Evolutionary conservation across 2,329 filamentous ascomycete species (phyloP).

Genomic region (Grosmannia clavigera): DNA sequence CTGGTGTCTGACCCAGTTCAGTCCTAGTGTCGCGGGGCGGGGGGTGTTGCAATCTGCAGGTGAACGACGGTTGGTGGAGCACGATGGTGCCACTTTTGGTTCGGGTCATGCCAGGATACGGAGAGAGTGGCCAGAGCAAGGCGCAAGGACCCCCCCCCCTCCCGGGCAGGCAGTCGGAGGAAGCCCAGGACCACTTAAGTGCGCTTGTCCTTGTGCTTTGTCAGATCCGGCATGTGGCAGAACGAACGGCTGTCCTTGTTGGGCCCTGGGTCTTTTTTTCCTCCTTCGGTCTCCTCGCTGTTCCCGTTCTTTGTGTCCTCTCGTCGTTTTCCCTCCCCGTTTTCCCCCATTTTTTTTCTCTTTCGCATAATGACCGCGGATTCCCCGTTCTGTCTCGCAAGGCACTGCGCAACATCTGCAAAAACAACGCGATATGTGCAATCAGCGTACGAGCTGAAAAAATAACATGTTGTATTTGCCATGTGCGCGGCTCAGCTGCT

Average conservation of each 20-base stretch:
- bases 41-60: neutral
- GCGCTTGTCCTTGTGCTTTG: neutral
- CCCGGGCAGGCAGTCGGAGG: neutral
- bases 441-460: neutral
- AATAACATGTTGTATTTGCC: neutral
- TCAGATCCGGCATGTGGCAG: neutral
- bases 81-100: slow-evolving; percentile 13
- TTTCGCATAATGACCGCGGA: neutral
- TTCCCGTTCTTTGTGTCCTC: neutral
- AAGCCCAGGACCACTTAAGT: neutral
- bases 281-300: neutral
- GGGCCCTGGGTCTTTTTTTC: neutral
- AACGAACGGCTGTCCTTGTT: too few relatives aligned
- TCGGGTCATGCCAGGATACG: slow-evolving; percentile 10
- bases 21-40: neutral
- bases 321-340: neutral
- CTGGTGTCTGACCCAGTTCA: neutral
- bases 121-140: slow-evolving; percentile 9
- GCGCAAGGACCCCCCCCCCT: neutral
- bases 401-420: neutral
- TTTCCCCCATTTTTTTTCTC: neutral
- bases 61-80: slow-evolving; percentile 4
- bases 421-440: neutral
- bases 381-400: neutral
- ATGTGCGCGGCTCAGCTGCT: neutral